A percentile compares a stretch with the other conserved stretches of the same genome.
Evolutionary conservation across 208 protist species (phyloP).

Genomic region (Trypanosoma brucei): DNA sequence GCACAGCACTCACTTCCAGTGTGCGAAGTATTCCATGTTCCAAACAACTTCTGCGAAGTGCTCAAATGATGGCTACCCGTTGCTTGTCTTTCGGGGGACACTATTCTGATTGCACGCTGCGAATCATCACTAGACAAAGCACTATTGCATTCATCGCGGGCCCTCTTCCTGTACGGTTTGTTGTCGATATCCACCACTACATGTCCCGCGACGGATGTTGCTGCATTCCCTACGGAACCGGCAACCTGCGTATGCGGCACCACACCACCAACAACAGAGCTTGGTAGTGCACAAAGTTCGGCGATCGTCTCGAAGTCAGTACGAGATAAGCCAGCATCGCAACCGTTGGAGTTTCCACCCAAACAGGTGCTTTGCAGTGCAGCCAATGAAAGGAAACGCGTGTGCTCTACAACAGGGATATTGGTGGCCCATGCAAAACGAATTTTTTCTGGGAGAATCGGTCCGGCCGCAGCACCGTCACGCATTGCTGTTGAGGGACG

Average conservation of each 20-base stretch:
- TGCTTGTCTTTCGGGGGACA: not conserved
- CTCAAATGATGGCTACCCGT: not conserved
- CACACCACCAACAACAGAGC: slow-evolving; percentile 12
- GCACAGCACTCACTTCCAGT: not conserved
- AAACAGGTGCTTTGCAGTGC: slow-evolving; percentile 16
- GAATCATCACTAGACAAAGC: not conserved
- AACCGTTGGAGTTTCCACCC: not conserved
- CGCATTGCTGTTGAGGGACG: slow-evolving; percentile 4
- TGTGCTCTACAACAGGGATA: slow-evolving; percentile 65
- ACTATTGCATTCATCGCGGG: not conserved
- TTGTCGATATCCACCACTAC: not conserved
- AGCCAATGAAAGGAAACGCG: slow-evolving; percentile 37
- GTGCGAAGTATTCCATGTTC: not conserved
- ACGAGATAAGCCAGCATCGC: not conserved
- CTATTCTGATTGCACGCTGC: not conserved
- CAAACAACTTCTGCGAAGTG: not conserved
- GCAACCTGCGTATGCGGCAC: slow-evolving; percentile 14
- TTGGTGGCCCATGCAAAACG: slow-evolving; percentile 56
- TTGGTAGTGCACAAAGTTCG: slow-evolving; percentile 22
- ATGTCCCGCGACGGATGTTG: not conserved
- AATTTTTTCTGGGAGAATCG: slow-evolving; percentile 44
- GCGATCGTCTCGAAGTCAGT: slow-evolving; percentile 42
- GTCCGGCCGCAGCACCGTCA: not conserved
- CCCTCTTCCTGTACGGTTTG: not conserved
- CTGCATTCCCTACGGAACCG: not conserved